phyloP scores from a whole-genome alignment of 2,329 filamentous ascomycete genomes.

The Aspergillus melleus region DNA sequence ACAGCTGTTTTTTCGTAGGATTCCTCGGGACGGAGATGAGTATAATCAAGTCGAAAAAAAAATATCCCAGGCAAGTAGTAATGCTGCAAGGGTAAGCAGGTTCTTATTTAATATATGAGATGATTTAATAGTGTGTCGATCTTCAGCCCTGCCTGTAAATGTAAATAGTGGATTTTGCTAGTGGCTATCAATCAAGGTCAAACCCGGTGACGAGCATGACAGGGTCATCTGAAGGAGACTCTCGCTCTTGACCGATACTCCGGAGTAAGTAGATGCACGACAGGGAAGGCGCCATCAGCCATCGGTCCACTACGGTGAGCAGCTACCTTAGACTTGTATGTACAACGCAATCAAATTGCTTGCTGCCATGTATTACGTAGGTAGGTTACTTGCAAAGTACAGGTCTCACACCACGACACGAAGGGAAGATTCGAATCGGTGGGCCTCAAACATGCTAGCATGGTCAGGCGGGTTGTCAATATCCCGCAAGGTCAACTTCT shows the following conservation, averaged over 20 bases:
- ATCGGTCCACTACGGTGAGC: no score
- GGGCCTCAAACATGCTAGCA: no score
- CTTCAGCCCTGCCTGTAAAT: background rate
- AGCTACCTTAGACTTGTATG: background rate
- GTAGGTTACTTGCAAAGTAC: no score
- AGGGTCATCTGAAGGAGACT: background rate
- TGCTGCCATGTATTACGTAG: no score
- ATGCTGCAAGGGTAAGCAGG: background rate
- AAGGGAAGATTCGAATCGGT: no score
- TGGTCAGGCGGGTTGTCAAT: no score
- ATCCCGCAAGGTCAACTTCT: no score
- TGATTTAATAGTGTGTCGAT: background rate
- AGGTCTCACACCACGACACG: no score
- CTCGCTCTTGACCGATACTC: background rate
- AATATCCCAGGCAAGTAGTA: background rate
- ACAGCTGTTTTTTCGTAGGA: background rate
- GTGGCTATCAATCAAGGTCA: background rate
- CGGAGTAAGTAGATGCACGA: no score
- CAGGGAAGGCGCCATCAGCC: no score
- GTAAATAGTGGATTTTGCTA: background rate
- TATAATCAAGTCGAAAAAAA: background rate
- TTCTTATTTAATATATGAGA: background rate
- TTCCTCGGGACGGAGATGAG: background rate
- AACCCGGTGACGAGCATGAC: background rate
- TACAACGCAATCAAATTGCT: no score